Percentiles rank a stretch among this genome's conserved stretches.
These are phyloP conservation scores for Penicillium sp. DNA, from an alignment of 2,329 filamentous ascomycete genomes.

Conservation along the genomic window DNA sequence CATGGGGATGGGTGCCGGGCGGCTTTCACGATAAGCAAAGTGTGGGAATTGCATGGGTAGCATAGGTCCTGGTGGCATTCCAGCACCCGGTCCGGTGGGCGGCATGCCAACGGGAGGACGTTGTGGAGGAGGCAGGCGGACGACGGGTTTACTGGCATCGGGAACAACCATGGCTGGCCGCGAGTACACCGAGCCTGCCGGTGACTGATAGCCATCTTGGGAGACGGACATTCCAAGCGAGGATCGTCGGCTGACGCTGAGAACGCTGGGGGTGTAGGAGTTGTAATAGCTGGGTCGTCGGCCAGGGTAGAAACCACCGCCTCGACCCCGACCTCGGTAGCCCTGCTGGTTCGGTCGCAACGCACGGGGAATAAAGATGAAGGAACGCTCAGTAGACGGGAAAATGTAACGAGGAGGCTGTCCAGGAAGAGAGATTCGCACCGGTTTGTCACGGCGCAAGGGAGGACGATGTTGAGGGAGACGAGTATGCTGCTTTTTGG, in stretches of 20 bases:
- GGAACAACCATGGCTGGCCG: conserved; percentile 64
- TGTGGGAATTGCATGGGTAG: conserved; percentile 60
- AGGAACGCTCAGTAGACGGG: conserved; percentile 86
- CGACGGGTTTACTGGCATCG: conserved; percentile 73
- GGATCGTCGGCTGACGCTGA: conserved; percentile 88
- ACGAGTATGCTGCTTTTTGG: conserved; percentile 89
- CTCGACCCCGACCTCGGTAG: conserved; percentile 71
- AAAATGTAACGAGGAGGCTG: conserved; percentile 86
- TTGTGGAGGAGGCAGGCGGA: conserved; percentile 75
- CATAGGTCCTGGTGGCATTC: conserved; percentile 30
- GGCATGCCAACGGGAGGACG: conserved; percentile 39
- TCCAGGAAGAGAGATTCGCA: conserved; percentile 86
- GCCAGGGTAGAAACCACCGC: conserved; percentile 72
- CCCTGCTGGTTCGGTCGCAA: conserved; percentile 91
- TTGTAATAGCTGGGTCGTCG: conserved; percentile 74
- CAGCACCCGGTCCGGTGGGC: conserved; percentile 27
- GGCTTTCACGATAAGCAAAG: conserved; percentile 65
- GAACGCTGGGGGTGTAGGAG: conserved; percentile 85
- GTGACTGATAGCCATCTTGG: conserved; percentile 78
- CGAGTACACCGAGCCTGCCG: conserved; percentile 77
- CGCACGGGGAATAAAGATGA: conserved; percentile 96
- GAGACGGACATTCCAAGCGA: conserved; percentile 72
- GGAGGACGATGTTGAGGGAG: conserved; percentile 94
- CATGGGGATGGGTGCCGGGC: conserved; percentile 71
- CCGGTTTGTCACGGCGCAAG: conserved; percentile 92